Conservation (phyloP, 805 yeast genomes). For the Ogataea angusta region DNA sequence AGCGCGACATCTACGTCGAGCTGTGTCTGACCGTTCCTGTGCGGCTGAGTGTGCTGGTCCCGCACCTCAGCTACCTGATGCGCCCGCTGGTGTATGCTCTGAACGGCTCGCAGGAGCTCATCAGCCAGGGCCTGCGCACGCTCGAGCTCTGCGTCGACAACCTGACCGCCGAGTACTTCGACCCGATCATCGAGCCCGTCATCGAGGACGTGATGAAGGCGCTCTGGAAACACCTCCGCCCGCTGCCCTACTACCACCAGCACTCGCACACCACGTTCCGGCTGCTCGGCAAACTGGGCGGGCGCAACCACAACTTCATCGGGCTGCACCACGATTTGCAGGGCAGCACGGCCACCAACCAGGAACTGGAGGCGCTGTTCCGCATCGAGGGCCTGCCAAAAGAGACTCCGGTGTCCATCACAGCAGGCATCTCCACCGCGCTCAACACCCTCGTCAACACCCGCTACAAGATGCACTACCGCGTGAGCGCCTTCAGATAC, state of each 20-base stretch:
- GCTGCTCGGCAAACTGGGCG: slow-evolving; percentile 92
- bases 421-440: slow-evolving; percentile 82
- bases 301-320: slow-evolving; percentile 85
- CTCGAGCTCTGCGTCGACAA: slow-evolving; percentile 95
- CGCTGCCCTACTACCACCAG: slow-evolving; percentile 91
- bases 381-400: slow-evolving; percentile 63
- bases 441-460: slow-evolving; percentile 70
- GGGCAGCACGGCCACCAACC: slow-evolving; percentile 50
- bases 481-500: slow-evolving; percentile 75
- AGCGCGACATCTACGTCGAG: slow-evolving; percentile 91
- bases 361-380: slow-evolving; percentile 67
- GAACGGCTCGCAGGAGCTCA: slow-evolving; percentile 86
- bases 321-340: slow-evolving; percentile 69
- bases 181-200: slow-evolving; percentile 95
- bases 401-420: slow-evolving; percentile 68
- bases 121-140: slow-evolving; percentile 91
- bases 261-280: slow-evolving; percentile 93
- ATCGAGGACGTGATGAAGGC: slow-evolving; percentile 93
- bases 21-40: slow-evolving; percentile 95
- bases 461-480: slow-evolving; percentile 58
- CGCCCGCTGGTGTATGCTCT: slow-evolving; percentile 88
- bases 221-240: slow-evolving; percentile 84
- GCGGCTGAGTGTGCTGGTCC: slow-evolving; percentile 86
- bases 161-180: slow-evolving; percentile 92
- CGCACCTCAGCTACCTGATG: slow-evolving; percentile 84